Base-by-base conservation (phyloP, 2,329 filamentous ascomycete genomes). In the Fusarium guadeloupense region DNA sequence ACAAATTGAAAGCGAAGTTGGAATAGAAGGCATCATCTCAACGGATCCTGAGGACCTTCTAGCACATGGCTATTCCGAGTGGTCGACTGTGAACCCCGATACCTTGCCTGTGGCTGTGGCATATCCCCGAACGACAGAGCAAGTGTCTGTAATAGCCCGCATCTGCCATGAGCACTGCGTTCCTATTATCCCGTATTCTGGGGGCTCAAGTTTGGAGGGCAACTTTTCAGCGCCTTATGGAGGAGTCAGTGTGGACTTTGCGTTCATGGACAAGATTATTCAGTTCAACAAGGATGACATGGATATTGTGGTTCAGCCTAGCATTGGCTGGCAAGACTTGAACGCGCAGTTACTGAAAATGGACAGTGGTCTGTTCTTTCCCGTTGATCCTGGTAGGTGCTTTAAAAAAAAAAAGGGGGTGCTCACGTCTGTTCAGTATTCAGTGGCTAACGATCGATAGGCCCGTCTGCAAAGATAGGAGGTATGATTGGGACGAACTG, bases 281-380 rank as follows among this genome's bases (percentile, higher is more conserved):
- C 81, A 88, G 48, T 81, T 97, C 52, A 90, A 96, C 73, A 88
- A 90, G 66, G 89, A 91, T 5, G 93, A 97, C 73, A 92, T 97
- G 90, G 93, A 97, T 68, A 83, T 97, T 43, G 91, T 96, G 5
- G 92, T 97, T 4, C 93, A 97, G 74, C 93, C 93, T 4, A 91
- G 90, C 7, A 89, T 97, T 9, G 89, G 90, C n/a, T 97, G 93
- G 93, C 93, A 96, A 83, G 87, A 90, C 46, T 78, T 97, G 54
- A 97, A 97, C 69, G 86, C 89, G 63, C 78, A 85, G 67, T 73
- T 88, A 39, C 82, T 87, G 42, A 87, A 90, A 69, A 85, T 89
- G 75, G 82, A 85, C 33, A 88, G 85, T 5, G 91, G 91, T 0
- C 84, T 97, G 2, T 97, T 97, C 78, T 96, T 97, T 72, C 93